Conservation (phyloP, 2,329 filamentous ascomycete species). For the Neoscytalidium dimidiatum region DNA sequence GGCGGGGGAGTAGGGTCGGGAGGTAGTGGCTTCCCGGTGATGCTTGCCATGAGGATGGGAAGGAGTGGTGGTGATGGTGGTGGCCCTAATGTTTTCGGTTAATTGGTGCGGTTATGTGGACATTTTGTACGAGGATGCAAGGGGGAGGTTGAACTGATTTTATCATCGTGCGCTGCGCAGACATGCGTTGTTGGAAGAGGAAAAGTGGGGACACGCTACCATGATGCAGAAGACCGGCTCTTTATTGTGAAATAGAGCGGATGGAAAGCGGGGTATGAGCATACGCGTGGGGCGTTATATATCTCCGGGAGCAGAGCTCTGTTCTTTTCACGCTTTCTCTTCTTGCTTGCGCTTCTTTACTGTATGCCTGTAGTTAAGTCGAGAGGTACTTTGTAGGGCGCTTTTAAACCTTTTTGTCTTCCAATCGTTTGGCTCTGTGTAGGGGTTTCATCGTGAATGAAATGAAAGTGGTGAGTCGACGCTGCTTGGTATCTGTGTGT, state of each 20-base stretch:
- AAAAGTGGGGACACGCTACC: not conserved
- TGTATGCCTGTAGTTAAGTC: not conserved
- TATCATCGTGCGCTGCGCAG: not conserved
- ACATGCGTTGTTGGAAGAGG: not conserved
- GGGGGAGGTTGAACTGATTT: not conserved
- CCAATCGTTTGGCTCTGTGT: too few relatives aligned
- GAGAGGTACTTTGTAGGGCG: too few relatives aligned
- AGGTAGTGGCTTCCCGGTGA: not conserved
- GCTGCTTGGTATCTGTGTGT: too few relatives aligned
- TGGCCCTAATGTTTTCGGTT: not conserved
- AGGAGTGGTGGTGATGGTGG: not conserved
- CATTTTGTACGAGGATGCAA: not conserved
- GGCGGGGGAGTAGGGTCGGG: constrained; percentile 7
- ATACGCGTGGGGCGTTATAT: not conserved
- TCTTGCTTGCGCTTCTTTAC: not conserved
- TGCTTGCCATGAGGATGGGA: not conserved
- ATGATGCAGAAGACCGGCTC: not conserved
- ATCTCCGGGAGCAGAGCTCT: constrained; percentile 4
- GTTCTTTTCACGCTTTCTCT: not conserved
- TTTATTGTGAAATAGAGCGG: not conserved
- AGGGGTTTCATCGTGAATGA: too few relatives aligned
- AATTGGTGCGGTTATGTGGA: not conserved
- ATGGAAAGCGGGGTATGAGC: not conserved
- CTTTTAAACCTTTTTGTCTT: too few relatives aligned
- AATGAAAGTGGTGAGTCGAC: too few relatives aligned